These are phyloP conservation scores for Aspergillus campestris DNA, from an alignment of 495 filamentous ascomycete species.

Conservation along the genomic window DNA sequence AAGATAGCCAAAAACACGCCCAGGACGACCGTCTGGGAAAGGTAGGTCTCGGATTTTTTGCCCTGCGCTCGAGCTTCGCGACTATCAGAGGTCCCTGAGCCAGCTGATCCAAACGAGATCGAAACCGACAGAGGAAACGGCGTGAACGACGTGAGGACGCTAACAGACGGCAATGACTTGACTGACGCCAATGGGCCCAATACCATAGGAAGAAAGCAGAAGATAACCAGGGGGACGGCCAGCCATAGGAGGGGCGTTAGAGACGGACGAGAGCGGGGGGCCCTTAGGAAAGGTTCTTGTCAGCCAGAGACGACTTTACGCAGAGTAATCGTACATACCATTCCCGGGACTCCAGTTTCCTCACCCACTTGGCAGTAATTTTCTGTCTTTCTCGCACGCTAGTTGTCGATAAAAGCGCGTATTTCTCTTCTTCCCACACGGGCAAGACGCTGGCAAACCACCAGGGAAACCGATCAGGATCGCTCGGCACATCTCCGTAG, in stretches of 20 bases:
- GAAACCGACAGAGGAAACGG: conserved; percentile 34
- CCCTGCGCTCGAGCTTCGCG: conserved; percentile 3
- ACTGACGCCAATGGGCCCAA: conserved; percentile 15
- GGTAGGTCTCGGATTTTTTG: conserved; percentile 15
- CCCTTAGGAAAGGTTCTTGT: conserved; percentile 18
- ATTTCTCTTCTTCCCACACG: conserved; percentile 69
- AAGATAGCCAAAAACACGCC: conserved; percentile 1
- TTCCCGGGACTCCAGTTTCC: conserved; percentile 59
- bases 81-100: conserved; percentile 3
- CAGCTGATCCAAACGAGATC: conserved; percentile 28
- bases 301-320: conserved; percentile 8
- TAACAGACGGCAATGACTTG: conserved; percentile 17
- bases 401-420: conserved; percentile 56
- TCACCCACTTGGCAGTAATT: conserved; percentile 67
- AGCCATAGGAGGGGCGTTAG: conserved; percentile 41
- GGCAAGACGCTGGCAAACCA: conserved; percentile 84
- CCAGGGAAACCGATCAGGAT: conserved; percentile 74
- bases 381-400: conserved; percentile 77
- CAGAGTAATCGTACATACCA: conserved; percentile 48
- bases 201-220: conserved; percentile 24
- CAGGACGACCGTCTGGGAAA: conserved; percentile 30
- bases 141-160: conserved; percentile 24
- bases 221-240: conserved; percentile 38
- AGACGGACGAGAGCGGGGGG: conserved; percentile 23
- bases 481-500: conserved; percentile 69